A percentile compares a stretch with the other conserved stretches of the same genome.
Conservation (phyloP, 306 rosid species). For the Coriaria nepalensis region DNA sequence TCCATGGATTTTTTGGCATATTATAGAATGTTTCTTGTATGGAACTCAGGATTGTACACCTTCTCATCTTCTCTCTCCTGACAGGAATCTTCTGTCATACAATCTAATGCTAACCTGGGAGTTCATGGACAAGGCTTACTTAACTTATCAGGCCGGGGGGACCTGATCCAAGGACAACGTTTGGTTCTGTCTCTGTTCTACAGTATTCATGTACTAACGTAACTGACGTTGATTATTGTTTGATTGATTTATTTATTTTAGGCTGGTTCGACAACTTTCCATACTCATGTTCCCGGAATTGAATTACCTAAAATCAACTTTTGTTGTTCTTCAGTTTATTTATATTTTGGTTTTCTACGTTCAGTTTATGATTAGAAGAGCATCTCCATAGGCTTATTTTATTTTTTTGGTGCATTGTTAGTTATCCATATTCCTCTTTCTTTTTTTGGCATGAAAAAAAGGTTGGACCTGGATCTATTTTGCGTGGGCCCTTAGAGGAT, state of each 20-base stretch:
- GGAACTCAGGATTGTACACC: conserved; percentile 14
- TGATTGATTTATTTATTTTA: neutral
- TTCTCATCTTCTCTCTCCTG: conserved; percentile 17
- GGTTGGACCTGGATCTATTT: conserved; percentile 93
- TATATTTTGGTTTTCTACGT: too few species aligned
- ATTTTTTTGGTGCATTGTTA: too few species aligned
- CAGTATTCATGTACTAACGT: conserved; percentile 66
- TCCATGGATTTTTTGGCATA: conserved; percentile 12
- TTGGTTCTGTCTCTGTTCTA: conserved; percentile 86
- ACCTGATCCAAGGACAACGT: conserved; percentile 90
- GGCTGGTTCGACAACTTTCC: too few species aligned
- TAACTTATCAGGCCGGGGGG: conserved; percentile 89
- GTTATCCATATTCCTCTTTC: too few species aligned
- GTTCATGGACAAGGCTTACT: conserved; percentile 96
- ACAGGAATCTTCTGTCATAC: conserved; percentile 90
- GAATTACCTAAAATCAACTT: too few species aligned
- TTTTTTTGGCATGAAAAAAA: too few species aligned
- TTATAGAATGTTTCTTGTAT: neutral
- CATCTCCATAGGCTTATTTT: too few species aligned
- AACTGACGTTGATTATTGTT: conserved; percentile 1
- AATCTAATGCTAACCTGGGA: conserved; percentile 98
- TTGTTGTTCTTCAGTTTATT: too few species aligned
- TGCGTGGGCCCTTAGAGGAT: conserved; percentile 92
- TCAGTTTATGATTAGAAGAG: too few species aligned
- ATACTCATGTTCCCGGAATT: too few species aligned